phyloP scores from a whole-genome alignment of 495 filamentous ascomycete genomes.

The Talaromyces proteolyticus region DNA sequence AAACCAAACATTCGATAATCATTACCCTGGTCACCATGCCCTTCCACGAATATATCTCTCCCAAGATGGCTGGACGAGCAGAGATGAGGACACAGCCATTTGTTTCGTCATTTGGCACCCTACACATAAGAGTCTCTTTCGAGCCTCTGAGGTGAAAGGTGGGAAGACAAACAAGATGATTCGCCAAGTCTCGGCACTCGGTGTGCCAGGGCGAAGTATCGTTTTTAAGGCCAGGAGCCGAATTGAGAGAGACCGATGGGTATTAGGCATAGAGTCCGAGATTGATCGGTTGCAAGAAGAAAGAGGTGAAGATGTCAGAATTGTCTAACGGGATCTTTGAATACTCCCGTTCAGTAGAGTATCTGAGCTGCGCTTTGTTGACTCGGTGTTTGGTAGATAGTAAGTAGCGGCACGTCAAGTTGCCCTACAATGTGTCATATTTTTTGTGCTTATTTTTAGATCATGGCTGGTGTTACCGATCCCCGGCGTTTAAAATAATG shows the following conservation, averaged over 20 bases:
- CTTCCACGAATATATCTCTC: conserved; percentile 58
- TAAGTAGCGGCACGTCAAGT: too few relatives aligned
- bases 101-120: conserved; percentile 73
- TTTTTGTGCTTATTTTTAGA: conserved; percentile 10
- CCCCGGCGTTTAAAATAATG: not conserved
- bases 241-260: conserved; percentile 71
- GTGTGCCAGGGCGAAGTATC: conserved; percentile 57
- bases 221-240: conserved; percentile 69
- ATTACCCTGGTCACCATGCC: conserved; percentile 57
- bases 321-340: conserved; percentile 30
- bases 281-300: conserved; percentile 62
- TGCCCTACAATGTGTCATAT: too few relatives aligned
- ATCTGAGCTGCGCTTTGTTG: too few relatives aligned
- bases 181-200: conserved; percentile 50
- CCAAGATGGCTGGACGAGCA: conserved; percentile 59
- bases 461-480: not conserved
- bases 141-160: conserved; percentile 39
- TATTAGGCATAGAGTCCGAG: conserved; percentile 64
- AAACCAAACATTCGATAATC: conserved; percentile 65
- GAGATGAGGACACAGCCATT: conserved; percentile 65
- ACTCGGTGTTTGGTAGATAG: too few relatives aligned
- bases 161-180: conserved; percentile 35
- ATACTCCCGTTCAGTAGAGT: too few relatives aligned
- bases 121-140: conserved; percentile 52
- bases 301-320: conserved; percentile 51